Base-by-base conservation (phyloP, 2,329 filamentous ascomycete genomes). In the Sclerotiophoma versabilis region DNA sequence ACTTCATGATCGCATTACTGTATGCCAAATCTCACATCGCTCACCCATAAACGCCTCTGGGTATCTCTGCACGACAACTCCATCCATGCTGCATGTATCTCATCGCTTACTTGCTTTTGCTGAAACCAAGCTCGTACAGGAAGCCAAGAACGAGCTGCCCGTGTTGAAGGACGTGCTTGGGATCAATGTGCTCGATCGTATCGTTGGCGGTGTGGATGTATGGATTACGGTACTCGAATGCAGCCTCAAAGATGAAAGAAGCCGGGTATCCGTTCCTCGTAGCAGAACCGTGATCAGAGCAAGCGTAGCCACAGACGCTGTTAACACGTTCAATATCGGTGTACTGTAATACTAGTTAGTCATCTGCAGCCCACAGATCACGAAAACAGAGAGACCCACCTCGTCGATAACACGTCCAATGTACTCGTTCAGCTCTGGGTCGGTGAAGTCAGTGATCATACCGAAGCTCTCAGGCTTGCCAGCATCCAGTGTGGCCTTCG, bases 91-190 rank as follows among this genome's bases (percentile, higher is more conserved):
- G 3, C 2, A 33, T 20, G 10, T 6, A 15, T 0, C n/a, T 12
- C 4, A 29, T 6, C 7, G 9, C 9, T 47, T 15, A 49, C 19
- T 55, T 11, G 27, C 45, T 51, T 34, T 57, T 57, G 32, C 56
- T 59, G 42, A 62, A 62, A 0, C 57, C 59, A 12, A 96, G 82
- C 79, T 96, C 92, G 68, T 93, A 93, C 4, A 87, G 89, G 62
- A 96, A 83, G 3, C 88, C 90, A 19, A 96, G 79, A 1, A 91
- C 93, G 81, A 96, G 84, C 73, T 87, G 88, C 14, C 90, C 91
- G 75, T 96, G 92, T 78, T 96, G 87, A 27, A 93, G 81, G 90
- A 96, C 96, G 74, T 96, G 92, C 70, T 92, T 86, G 69, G 95
- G 95, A 62, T 87, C 88, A 39, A 92, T 77, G 61, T 86, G 87